Percentiles rank a stretch among this genome's conserved stretches.
Evolutionary conservation across 805 yeast species (phyloP).

Genomic region (Myxozyma neglecta): DNA sequence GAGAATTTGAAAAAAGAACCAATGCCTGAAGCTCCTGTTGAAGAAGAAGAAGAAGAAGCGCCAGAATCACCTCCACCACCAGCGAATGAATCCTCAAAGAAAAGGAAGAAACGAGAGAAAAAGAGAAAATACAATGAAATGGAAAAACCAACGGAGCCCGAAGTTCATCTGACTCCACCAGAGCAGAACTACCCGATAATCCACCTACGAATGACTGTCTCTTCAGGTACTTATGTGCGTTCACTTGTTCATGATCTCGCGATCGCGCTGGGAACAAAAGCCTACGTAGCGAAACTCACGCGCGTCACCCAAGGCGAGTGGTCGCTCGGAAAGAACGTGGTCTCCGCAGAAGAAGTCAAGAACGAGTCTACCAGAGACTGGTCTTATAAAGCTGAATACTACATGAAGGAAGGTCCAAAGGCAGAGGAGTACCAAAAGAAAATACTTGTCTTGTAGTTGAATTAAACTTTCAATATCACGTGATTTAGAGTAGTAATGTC

Average conservation of each 20-base stretch:
- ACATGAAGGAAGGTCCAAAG: conserved; percentile 21
- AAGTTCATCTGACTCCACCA: neutral
- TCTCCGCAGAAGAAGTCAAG: conserved; percentile 65
- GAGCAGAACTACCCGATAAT: conserved; percentile 42
- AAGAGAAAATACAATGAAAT: conserved; percentile 3
- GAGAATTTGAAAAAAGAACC: conserved; percentile 1
- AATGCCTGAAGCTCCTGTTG: conserved; percentile 6
- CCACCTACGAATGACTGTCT: conserved; percentile 74
- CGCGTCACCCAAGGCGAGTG: conserved; percentile 81
- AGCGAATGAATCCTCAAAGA: neutral
- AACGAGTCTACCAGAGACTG: conserved; percentile 62
- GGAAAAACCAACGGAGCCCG: neutral
- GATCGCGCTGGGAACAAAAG: conserved; percentile 71
- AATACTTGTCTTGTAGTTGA: neutral
- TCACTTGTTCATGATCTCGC: conserved; percentile 88
- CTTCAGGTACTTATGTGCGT: conserved; percentile 94
- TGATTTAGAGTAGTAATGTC: neutral
- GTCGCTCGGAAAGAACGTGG: conserved; percentile 68
- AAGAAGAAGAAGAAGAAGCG: neutral
- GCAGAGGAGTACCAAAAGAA: neutral
- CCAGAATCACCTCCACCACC: neutral
- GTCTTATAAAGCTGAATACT: conserved; percentile 42
- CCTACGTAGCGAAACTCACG: conserved; percentile 82
- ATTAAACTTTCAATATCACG: neutral
- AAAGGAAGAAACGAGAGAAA: neutral